These are phyloP conservation scores for Lichtheimia ornata DNA, from an alignment of 371 early-diverging fungal genomes.

Conservation along the genomic window DNA sequence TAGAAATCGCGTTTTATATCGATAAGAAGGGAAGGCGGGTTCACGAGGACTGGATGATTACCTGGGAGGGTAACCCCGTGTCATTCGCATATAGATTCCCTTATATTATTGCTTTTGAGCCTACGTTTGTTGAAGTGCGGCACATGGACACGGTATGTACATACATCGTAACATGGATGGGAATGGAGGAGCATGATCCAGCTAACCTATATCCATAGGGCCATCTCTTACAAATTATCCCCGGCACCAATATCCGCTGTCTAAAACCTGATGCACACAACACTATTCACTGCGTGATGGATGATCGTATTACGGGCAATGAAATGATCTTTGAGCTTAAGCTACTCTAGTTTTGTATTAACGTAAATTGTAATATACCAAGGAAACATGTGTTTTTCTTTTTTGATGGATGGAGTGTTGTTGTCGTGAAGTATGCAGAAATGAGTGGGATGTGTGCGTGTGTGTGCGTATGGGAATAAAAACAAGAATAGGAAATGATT, in stretches of 20 bases:
- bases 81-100: conserved; percentile 36
- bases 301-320: conserved; percentile 36
- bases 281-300: conserved; percentile 58
- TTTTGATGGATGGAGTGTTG: background rate
- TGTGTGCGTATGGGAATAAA: background rate
- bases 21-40: conserved; percentile 42
- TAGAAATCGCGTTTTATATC: conserved; percentile 40
- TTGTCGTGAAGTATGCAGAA: background rate
- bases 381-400: background rate
- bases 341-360: conserved; percentile 17
- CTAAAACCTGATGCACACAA: conserved; percentile 55
- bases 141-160: conserved; percentile 21
- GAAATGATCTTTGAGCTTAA: conserved; percentile 44
- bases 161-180: background rate
- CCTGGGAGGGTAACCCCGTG: conserved; percentile 39
- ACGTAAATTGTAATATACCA: conserved; percentile 3
- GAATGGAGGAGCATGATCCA: background rate
- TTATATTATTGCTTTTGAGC: conserved; percentile 41
- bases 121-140: conserved; percentile 34
- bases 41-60: conserved; percentile 28
- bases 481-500: background rate
- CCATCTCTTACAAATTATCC: conserved; percentile 64
- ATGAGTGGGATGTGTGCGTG: conserved; percentile 1
- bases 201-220: conserved; percentile 29
- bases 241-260: conserved; percentile 62